A percentile compares a stretch with the other conserved stretches of the same genome.
Evolutionary conservation across 306 rosid species (phyloP).

Genomic region (Cyclanthera cordifolia): DNA sequence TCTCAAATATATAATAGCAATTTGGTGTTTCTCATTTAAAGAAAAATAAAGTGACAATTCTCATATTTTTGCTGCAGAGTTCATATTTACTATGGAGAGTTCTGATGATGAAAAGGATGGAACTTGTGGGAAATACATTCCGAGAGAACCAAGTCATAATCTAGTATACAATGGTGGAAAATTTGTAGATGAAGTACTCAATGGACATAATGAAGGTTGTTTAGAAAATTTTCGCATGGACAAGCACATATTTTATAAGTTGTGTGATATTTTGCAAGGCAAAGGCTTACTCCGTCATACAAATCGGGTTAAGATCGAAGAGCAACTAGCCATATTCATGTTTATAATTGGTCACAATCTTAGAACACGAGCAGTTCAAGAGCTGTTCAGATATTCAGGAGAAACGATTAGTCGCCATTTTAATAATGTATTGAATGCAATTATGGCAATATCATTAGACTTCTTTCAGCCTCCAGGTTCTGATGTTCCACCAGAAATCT

Average conservation of each 20-base stretch:
- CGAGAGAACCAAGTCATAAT: constrained; percentile 38
- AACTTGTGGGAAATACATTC: constrained; percentile 27
- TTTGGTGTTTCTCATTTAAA: background rate
- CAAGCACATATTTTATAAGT: constrained; percentile 58
- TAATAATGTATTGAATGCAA: constrained; percentile 72
- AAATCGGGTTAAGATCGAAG: constrained; percentile 81
- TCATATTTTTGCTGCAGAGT: constrained; percentile 15
- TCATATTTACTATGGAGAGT: constrained; percentile 43
- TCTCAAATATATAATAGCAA: background rate
- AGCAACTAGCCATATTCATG: constrained; percentile 83
- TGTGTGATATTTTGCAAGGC: constrained; percentile 76
- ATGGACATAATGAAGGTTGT: constrained; percentile 55
- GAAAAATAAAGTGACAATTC: background rate
- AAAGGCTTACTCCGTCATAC: constrained; percentile 77
- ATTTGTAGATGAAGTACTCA: constrained; percentile 76
- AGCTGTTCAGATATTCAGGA: constrained; percentile 73
- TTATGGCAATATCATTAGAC: constrained; percentile 65
- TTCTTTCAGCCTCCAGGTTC: constrained; percentile 56
- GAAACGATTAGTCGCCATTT: constrained; percentile 91
- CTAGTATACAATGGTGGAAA: constrained; percentile 47
- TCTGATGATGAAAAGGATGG: constrained; percentile 69
- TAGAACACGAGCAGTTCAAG: constrained; percentile 80
- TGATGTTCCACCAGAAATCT: constrained; percentile 42
- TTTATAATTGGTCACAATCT: constrained; percentile 80
- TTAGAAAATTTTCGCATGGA: constrained; percentile 79